Evolutionary conservation across 169 alveolate genomes (phyloP), one percentile per base, ranked within the genome.

Genomic region (Eimeria tenella): DNA sequence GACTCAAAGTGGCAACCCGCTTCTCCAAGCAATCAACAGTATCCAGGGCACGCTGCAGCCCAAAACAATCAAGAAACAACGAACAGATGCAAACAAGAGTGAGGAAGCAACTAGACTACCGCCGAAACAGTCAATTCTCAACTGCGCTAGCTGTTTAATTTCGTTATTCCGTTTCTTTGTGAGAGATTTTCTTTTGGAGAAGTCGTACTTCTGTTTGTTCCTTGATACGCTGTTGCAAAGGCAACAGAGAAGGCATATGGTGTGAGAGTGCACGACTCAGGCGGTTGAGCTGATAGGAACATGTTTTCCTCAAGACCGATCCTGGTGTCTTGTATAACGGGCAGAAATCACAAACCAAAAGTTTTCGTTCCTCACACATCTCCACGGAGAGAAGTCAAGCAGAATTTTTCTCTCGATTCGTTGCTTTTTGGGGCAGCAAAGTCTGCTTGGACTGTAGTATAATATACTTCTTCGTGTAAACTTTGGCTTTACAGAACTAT

Each of bases 231-330:
- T 81, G 73, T 6, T 81, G 89, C 58, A 81, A 56, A 55, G 89
- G 89, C 9, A 81, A 17, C 31, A 81, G 50, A 8, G 89, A 55
- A 23, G 89, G 89, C 89, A 81, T 1, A 11, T 56, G 74, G 23
- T 56, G 89, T 9, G 89, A 81, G 25, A 81, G 89, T 5, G 55
- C 70, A 81, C 60, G 89, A 15, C 71, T 81, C 11, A 81, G 7
- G 73, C 89, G 60, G 74, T 56, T 71, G 89, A 81, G 73, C 89
- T 81, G 89, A 25, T 81, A 81, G 6, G 89, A 53, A 6, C 89
- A 81, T 3, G 71, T 55, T 21, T 56, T 81, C 31, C 89, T 73
- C 55, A 81, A 7, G 25, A 81, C 89, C 2, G 89, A 56, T 0
- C 58, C 89, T 15, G 56, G 89, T 53, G 74, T 81, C 89, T 81